A percentile compares a stretch with the other conserved stretches of the same genome.
These are phyloP conservation scores for Adansonia gregorii DNA, from an alignment of 441 rosid genomes.

Conservation along the genomic window DNA sequence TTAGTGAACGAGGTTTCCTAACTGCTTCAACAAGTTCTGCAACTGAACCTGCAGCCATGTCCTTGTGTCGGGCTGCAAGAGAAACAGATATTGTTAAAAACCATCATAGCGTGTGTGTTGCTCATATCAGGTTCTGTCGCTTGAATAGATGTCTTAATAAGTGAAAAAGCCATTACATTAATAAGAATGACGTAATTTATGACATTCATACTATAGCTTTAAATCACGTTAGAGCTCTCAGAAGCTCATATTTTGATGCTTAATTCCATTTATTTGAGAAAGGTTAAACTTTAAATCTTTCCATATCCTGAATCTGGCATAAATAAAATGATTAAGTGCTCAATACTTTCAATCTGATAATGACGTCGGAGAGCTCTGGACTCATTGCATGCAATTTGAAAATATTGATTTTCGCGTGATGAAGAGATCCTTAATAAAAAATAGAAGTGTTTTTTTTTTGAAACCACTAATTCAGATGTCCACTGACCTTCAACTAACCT, in stretches of 20 bases:
- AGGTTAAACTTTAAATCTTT: too few species aligned
- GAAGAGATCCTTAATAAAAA: neutral
- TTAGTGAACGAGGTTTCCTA: constrained; percentile 76
- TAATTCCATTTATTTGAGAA: too few species aligned
- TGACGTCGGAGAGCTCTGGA: neutral
- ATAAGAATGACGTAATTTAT: neutral
- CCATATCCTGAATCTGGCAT: too few species aligned
- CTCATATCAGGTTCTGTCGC: neutral
- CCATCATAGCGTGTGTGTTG: neutral
- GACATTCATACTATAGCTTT: neutral
- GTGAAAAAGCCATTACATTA: neutral
- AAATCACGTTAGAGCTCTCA: neutral
- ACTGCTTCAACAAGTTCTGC: constrained; percentile 88
- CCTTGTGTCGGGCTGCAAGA: constrained; percentile 84
- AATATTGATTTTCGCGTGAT: neutral
- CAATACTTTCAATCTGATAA: neutral
- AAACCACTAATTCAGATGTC: too few species aligned
- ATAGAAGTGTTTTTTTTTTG: too few species aligned
- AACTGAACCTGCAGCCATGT: constrained; percentile 68
- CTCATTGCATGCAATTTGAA: neutral
- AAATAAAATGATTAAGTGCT: neutral
- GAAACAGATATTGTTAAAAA: neutral
- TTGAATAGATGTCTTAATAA: neutral
- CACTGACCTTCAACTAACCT: too few species aligned
- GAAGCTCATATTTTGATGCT: neutral